Base-by-base conservation (phyloP, 2,329 filamentous ascomycete species). In the Fusarium buharicum region DNA sequence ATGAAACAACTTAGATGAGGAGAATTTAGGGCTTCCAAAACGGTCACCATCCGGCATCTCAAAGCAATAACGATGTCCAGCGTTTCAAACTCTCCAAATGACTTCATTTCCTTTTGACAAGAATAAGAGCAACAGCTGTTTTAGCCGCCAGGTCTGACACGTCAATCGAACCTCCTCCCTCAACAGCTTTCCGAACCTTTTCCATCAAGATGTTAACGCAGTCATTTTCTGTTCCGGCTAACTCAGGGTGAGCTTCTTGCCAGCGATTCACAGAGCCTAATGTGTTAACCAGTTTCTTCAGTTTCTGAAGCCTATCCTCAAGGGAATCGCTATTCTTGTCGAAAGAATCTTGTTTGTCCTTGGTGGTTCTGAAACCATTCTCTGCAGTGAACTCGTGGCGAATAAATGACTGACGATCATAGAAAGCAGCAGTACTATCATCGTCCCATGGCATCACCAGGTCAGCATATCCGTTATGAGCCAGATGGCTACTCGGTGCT, bases 381-480 rank as follows among this genome's bases (percentile, higher is more conserved):
- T 18, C 17, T 0, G 28, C 43, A 1, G 12, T 22, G 11, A 60
- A 41, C 0, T 60, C 22, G 10, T 40, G 49, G 0, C 55, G 55
- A 2, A 10, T 2, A 17, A 37, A 55, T 0, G 7, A 17, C 5
- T 13, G 0, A 3, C 20, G 22, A 1, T 60, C 20, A 4, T 60
- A 60, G 0, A 60, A 2, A 0, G 5, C 1, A 3, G 49, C 12
- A 6, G 33, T 55, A 0, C 10, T 4, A 0, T 28, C 37, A n/a
- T 60, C 10, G 17, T 50, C 28, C 57, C 55, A 60, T 0, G 55
- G 57, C 57, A 60, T 55, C 0, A 46, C 14, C 2, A 60, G 22
- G 3, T 60, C n/a, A 0, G 14, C 16, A 22, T 60, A 60, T 2
- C 57, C 57, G 5, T 24, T 36, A 3, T 44, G 37, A 1, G 38